Base-by-base conservation (phyloP, 208 protist species). In the Trypanosoma conorhini region DNA sequence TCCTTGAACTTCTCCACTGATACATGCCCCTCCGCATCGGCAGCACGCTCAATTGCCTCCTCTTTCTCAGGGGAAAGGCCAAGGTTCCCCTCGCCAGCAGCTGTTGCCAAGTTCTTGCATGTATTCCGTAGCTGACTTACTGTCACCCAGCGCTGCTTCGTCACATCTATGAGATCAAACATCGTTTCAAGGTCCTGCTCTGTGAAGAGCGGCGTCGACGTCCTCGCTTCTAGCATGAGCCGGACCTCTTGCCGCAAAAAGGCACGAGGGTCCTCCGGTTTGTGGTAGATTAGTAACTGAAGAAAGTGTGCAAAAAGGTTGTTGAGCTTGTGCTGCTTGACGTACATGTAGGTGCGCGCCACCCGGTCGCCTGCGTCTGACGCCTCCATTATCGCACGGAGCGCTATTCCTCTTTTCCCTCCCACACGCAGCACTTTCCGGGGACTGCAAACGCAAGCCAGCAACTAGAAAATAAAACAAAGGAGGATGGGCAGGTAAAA, bases 151-250 rank as follows among this genome's bases (percentile, higher is more conserved):
- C 81, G 77, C 81, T 97, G 93, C 59, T 82, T 79, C 0, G 93
- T 96, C 21, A 96, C 87, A 73, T 97, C 93, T 58, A 96, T 95
- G 52, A 96, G 80, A 58, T 96, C 82, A 61, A 96, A 97, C 89
- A 97, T 97, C 17, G 91, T 97, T 67, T 94, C 89, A 35, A 97
- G 74, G 63, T 97, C 93, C 54, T 91, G 70, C 24, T 97, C 90
- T 13, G 64, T 85, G 70, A 97, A 94, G 31, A 97, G 83, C 10
- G 84, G 86, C 5, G 88, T 88, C 24, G 85, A 78, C 15, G 68
- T 72, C 30, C 86, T 87, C 26, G 87, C 63, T 26, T 89, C 72
- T 26, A 85, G 77, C 48, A 97, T 87, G 57, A 83, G 82, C 15
- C 71, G 67, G 48, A 97, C 79, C 63, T 97, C 93, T 17, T 90